These are phyloP conservation scores for Pseudogymnoascus sp. DNA, from an alignment of 2,329 filamentous ascomycete species.

Conservation along the genomic window DNA sequence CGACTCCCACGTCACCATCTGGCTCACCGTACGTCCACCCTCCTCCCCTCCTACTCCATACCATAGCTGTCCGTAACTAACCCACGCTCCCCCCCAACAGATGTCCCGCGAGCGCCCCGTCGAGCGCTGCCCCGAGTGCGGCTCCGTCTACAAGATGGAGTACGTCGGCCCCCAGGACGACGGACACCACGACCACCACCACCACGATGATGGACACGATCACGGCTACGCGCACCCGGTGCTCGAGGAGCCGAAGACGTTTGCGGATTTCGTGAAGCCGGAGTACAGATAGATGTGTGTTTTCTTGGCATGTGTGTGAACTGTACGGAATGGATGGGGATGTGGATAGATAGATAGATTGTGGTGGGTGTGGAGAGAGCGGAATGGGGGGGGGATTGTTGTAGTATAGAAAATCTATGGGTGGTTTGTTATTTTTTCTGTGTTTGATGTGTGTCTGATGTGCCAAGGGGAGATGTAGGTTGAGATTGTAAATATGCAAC, in stretches of 20 bases:
- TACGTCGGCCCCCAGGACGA: conserved; percentile 81
- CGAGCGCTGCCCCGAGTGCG: conserved; percentile 95
- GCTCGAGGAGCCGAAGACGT: conserved; percentile 87
- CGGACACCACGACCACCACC: conserved; percentile 52
- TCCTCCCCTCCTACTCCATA: conserved; percentile 17
- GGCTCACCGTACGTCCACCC: conserved; percentile 65
- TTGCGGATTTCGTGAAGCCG: conserved; percentile 91
- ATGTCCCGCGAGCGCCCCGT: conserved; percentile 82
- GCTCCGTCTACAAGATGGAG: conserved; percentile 95
- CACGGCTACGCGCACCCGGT: conserved; percentile 44
- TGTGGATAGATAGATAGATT: background rate
- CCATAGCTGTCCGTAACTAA: conserved; percentile 14
- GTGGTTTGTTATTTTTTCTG: background rate
- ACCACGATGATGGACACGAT: conserved; percentile 39
- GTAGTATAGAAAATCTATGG: conserved; percentile 9
- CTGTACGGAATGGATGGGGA: background rate
- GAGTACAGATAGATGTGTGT: conserved; percentile 66
- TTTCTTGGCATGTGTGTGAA: background rate
- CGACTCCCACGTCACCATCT: conserved; percentile 84
- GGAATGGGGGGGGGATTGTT: background rate
- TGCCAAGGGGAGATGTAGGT: background rate
- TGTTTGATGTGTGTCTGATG: background rate
- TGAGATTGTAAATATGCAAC: background rate
- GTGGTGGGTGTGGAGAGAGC: background rate
- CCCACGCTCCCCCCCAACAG: conserved; percentile 34